Base-by-base conservation (phyloP, 805 yeast species). In the Tetrapisispora phaffii region DNA sequence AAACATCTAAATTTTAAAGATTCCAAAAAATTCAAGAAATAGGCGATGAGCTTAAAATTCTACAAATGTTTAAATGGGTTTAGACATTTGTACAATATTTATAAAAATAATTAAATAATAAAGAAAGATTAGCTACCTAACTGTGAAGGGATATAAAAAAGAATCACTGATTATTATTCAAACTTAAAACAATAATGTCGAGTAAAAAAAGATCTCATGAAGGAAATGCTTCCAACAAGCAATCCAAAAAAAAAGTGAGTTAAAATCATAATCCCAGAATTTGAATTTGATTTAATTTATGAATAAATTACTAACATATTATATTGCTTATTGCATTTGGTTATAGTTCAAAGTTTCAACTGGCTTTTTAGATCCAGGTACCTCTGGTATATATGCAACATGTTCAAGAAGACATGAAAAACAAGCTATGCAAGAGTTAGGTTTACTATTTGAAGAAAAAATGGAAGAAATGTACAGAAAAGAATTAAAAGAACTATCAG, bases 371-470 rank as follows among this genome's bases (percentile, higher is more conserved):
- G 96, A 89, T 56, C 95, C 96, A 0, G 82, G 82, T 34, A 84
- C 93, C 44, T 68, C 81, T 33, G 98, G 98, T 0, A 72, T 93
- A 0, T 93, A 85, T 63, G 95, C 88, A 12, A 85, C 97, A 0
- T 90, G 97, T 63, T 76, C 79, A 41, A 73, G 96, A 54, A 82
- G 83, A 33, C 79, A 81, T 47, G 98, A 93, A 61, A 73, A 73
- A 44, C 79, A 75, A 44, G 86, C 94, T 48, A 74, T 82, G n/a
- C 78, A 77, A 50, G 97, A 88, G 60, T 66, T 88, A 53, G 70
- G 75, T 49, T 62, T 69, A 46, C 58, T 86, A 9, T 72, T 88
- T 35, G 65, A 68, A 41, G 86, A 80, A 17, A 72, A 75, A 38
- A 51, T 73, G 13, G 72, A 72, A 44, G 74, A 72, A 48, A 62